Evolutionary conservation across 1,139 yeast genomes (phyloP).

Genomic region (Blastobotrys indianensis): DNA sequence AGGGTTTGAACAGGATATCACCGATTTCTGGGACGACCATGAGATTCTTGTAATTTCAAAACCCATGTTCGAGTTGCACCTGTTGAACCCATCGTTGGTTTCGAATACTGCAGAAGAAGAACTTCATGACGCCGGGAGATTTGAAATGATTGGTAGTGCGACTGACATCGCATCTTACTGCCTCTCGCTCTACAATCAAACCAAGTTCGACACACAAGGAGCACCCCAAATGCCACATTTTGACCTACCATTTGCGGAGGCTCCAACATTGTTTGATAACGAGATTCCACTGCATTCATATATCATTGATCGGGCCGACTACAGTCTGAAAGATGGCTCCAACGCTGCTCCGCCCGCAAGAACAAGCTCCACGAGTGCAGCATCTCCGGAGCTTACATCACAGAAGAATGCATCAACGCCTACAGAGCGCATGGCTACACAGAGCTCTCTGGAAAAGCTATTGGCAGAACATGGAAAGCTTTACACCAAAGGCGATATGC

Average conservation of each 20-base stretch:
- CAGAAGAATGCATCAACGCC: no score
- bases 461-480: slow-evolving; percentile 10
- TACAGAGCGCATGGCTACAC: neutral
- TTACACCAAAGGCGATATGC: slow-evolving; percentile 4
- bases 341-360: no score
- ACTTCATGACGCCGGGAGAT: slow-evolving; percentile 32
- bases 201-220: neutral
- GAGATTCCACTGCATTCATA: slow-evolving; percentile 2
- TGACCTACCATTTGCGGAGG: slow-evolving; percentile 11
- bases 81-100: slow-evolving; percentile 48
- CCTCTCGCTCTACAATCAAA: slow-evolving; percentile 25
- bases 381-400: no score
- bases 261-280: slow-evolving; percentile 8
- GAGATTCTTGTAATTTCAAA: slow-evolving; percentile 31
- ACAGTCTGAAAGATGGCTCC: neutral
- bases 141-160: slow-evolving; percentile 28
- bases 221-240: slow-evolving; percentile 11
- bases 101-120: slow-evolving; percentile 39
- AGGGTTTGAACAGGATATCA: slow-evolving; percentile 19
- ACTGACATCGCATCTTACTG: slow-evolving; percentile 36
- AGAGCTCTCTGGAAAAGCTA: slow-evolving; percentile 3
- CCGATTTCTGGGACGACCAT: slow-evolving; percentile 33
- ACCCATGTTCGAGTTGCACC: slow-evolving; percentile 32
- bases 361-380: no score
- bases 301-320: no score